phyloP scores from a whole-genome alignment of 257 asterid genomes.

The Leptodermis oblonga region DNA sequence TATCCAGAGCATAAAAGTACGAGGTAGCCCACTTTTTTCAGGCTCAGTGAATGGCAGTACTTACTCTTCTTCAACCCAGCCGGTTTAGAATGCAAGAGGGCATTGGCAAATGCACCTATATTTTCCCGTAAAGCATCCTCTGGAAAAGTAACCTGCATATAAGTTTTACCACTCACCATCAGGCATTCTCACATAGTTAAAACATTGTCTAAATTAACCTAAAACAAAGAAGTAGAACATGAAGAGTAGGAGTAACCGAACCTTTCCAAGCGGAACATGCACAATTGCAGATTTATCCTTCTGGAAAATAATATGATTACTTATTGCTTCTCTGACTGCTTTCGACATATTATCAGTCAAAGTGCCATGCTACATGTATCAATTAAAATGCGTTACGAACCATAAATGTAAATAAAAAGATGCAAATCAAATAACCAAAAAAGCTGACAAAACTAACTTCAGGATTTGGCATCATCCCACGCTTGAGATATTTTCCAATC shows the following conservation, averaged over 20 bases:
- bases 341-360: slow-evolving; percentile 70
- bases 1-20: not conserved
- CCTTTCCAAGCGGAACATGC: slow-evolving; percentile 98
- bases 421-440: slow-evolving; percentile 15
- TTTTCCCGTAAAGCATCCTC: slow-evolving; percentile 84
- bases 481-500: slow-evolving; percentile 69
- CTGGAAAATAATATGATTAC: slow-evolving; percentile 62
- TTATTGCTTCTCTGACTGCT: slow-evolving; percentile 74
- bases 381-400: not conserved
- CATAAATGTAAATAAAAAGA: not conserved
- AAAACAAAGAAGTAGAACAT: slow-evolving; percentile 8
- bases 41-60: slow-evolving; percentile 24
- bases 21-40: not conserved
- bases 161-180: slow-evolving; percentile 12
- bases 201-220: not conserved
- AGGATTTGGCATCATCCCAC: slow-evolving; percentile 72
- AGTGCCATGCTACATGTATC: slow-evolving; percentile 72
- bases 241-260: slow-evolving; percentile 15
- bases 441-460: slow-evolving; percentile 42
- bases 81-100: slow-evolving; percentile 90
- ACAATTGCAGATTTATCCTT: slow-evolving; percentile 97
- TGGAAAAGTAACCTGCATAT: slow-evolving; percentile 62
- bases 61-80: slow-evolving; percentile 93
- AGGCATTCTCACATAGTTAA: not conserved
- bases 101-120: slow-evolving; percentile 82